Percentiles rank a stretch among this genome's conserved stretches.
These are phyloP conservation scores for Claviceps capensis DNA, from an alignment of 2,329 filamentous ascomycete species.

Conservation along the genomic window DNA sequence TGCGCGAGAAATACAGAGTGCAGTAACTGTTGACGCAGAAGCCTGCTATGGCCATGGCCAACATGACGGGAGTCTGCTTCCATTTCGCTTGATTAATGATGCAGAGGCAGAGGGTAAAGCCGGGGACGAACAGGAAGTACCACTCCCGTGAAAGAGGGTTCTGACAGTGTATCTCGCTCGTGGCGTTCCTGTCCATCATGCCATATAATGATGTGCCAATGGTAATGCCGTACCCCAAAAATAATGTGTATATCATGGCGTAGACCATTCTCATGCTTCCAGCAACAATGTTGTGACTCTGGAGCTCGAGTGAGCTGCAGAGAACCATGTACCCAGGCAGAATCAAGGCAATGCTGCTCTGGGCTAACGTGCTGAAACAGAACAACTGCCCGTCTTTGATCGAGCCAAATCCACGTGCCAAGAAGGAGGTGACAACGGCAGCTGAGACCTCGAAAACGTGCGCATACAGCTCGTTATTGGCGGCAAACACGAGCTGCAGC, in stretches of 20 bases:
- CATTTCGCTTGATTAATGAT: slow-evolving; percentile 73
- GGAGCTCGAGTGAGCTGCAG: slow-evolving; percentile 46
- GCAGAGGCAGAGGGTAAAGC: slow-evolving; percentile 61
- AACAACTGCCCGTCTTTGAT: slow-evolving; percentile 45
- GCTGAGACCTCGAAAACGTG: slow-evolving; percentile 40
- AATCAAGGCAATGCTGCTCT: slow-evolving; percentile 64
- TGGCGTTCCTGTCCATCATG: slow-evolving; percentile 43
- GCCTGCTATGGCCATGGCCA: slow-evolving; percentile 57
- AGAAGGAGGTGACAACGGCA: slow-evolving; percentile 51
- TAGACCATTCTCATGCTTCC: slow-evolving; percentile 66
- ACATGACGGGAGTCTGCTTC: slow-evolving; percentile 65
- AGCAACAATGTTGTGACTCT: slow-evolving; percentile 55
- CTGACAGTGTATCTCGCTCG: slow-evolving; percentile 27
- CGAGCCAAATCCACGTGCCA: slow-evolving; percentile 56
- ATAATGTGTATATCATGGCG: slow-evolving; percentile 61
- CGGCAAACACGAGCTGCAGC: slow-evolving; percentile 61
- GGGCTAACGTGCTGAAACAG: slow-evolving; percentile 58
- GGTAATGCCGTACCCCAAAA: slow-evolving; percentile 61
- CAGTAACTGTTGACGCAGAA: slow-evolving; percentile 67
- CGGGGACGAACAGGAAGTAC: slow-evolving; percentile 60
- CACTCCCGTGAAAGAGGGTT: slow-evolving; percentile 29
- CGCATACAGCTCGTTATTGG: slow-evolving; percentile 56
- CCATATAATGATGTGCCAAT: slow-evolving; percentile 55
- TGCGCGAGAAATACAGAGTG: slow-evolving; percentile 50
- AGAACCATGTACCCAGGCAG: slow-evolving; percentile 44